These are phyloP conservation scores for Candida jianshihensis DNA, from an alignment of 805 yeast species.

Conservation along the genomic window DNA sequence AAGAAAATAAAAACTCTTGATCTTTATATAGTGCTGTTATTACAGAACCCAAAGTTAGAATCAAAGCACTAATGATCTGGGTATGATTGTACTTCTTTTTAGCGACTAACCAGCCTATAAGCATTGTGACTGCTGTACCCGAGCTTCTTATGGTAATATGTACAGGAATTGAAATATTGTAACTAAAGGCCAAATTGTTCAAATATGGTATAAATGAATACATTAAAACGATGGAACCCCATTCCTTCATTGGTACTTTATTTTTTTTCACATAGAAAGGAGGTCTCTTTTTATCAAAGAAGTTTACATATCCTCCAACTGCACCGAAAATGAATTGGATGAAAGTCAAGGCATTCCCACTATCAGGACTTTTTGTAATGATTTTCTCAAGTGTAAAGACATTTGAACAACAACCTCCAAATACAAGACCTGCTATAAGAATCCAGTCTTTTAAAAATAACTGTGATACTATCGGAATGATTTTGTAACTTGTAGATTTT, in stretches of 20 bases:
- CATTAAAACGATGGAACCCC: constrained; percentile 40
- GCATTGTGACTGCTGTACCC: constrained; percentile 55
- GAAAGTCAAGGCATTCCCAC: constrained; percentile 52
- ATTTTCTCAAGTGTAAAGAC: constrained; percentile 56
- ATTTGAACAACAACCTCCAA: constrained; percentile 72
- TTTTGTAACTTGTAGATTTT: too few species aligned
- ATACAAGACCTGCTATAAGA: constrained; percentile 30
- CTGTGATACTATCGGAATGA: constrained; percentile 9
- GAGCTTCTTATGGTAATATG: constrained; percentile 63
- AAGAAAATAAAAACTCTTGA: background rate
- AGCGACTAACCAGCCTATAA: constrained; percentile 43
- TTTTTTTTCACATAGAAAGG: constrained; percentile 28
- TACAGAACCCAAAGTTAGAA: constrained; percentile 46
- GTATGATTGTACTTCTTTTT: constrained; percentile 34
- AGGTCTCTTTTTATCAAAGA: constrained; percentile 25
- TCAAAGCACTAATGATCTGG: constrained; percentile 44
- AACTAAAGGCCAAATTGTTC: constrained; percentile 53
- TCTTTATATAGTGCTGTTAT: constrained; percentile 19
- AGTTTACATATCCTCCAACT: constrained; percentile 32
- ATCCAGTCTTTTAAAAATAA: constrained; percentile 18
- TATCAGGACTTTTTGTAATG: constrained; percentile 28
- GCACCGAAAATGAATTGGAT: constrained; percentile 50
- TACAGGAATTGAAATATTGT: constrained; percentile 54
- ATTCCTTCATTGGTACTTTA: constrained; percentile 35
- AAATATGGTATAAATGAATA: constrained; percentile 45